Evolutionary conservation across 768 basidiomycete genomes (phyloP).

Genomic region (Podaxis carcinomalis): DNA sequence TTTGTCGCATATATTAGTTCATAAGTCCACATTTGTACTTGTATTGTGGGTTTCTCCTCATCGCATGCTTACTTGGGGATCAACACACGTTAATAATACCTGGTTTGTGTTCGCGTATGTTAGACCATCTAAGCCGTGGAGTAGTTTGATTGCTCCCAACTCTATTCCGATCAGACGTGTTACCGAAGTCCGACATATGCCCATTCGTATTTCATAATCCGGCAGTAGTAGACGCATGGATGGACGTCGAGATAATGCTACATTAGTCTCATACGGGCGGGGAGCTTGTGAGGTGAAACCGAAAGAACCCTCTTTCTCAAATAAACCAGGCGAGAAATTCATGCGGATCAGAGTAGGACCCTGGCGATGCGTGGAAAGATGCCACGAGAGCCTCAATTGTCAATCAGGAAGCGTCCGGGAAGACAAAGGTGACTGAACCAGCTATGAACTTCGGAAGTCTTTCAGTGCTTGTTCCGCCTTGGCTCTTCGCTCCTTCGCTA

Average conservation of each 20-base stretch:
- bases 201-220: not conserved
- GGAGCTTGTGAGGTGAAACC: not conserved
- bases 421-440: constrained; percentile 25
- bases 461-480: constrained; percentile 58
- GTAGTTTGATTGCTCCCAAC: not conserved
- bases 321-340: not conserved
- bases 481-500: constrained; percentile 49
- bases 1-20: not conserved
- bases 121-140: not conserved
- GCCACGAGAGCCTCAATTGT: not conserved
- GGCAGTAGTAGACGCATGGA: not conserved
- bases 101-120: not conserved
- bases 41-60: not conserved
- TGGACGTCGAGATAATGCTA: constrained; percentile 21
- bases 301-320: not conserved
- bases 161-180: not conserved
- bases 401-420: constrained; percentile 7
- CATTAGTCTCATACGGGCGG: not conserved
- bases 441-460: constrained; percentile 51
- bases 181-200: constrained; percentile 7
- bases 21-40: not conserved
- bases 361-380: not conserved
- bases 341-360: not conserved
- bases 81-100: not conserved
- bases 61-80: not conserved